Evolutionary conservation across 116 monocot genomes (phyloP), one percentile per base, ranked within the genome.

Genomic region (Zostera marina): DNA sequence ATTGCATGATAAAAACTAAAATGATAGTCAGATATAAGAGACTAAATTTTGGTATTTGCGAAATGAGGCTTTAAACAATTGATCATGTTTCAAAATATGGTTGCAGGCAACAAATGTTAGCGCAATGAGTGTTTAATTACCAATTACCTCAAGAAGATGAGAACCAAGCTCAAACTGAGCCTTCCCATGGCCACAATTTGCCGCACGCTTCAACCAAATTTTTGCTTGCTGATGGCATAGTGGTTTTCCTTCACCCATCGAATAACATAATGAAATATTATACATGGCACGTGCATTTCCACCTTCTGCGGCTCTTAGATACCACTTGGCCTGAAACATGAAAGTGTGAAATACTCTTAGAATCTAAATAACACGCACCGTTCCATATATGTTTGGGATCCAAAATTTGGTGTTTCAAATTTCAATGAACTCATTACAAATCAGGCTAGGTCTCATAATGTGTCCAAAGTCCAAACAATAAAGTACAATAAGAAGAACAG

Each of bases 251-350:
- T 79, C 76, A 9, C 84, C 76, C 0, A 17, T 49, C 21, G 71
- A 68, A 49, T 84, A 84, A 40, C 84, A 79, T 52, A 79, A 61
- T 19, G 73, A 76, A 66, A 67, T 52, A 44, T 84, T 84, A 68
- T 84, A 84, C 84, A 84, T 84, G 39, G 79, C 79, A 59, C 76
- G 76, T 17, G 70, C 62, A 69, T 84, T 68, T 22, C 84, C 84
- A 59, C 73, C 79, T 66, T 84, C 74, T 53, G 84, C 84, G 51
- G 79, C 79, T 74, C 43, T 70, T 53, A 66, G 25, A 49, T 76
- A 84, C 84, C 84, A 84, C 47, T 67, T 84, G 15, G 73, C 84
- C 79, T 84, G 58, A 49, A 70, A 24, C 11, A 60, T 44, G 9
- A 45, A 49, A 70, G 16, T 7, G 52, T 44, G 9, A 45, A 45